Evolutionary conservation across 2,329 filamentous ascomycete species (phyloP), one percentile per base, ranked within the genome.

Genomic region (Pyrenophora graminea): DNA sequence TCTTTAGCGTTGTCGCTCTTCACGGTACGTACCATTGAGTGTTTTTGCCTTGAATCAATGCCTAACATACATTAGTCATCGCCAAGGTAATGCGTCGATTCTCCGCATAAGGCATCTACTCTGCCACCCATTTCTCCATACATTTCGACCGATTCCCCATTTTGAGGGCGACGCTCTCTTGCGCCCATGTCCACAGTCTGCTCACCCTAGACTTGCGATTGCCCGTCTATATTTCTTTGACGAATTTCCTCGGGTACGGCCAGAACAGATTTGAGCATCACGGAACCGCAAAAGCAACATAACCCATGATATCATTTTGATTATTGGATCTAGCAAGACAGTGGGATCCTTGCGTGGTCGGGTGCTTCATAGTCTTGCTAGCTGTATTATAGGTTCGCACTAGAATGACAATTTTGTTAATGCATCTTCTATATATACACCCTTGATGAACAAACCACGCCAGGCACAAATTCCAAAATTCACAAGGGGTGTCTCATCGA

Each of bases 1-100:
- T 99, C 77, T 97, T 99, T 81, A 94, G 89, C 71, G 94, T 99
- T 72, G 94, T 99, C 70, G 92, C 91, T 65, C 83, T 99, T 72
- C 94, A 99, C 80, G 91, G 94, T 97, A 86, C 67, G 90, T 32
- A 21, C 25, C 13, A 19, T n/a, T 21, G 43, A 6, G 31, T 19
- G 3, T 19, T 18, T 42, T 1, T 23, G 7, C 5, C 33, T 25
- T n/a, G 13, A 21, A 5, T 5, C 19, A 21, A 21, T 31, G 32
- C 39, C 63, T 65, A 47, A 67, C 66, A 50, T 41, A 23, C 37
- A 48, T 41, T 60, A 97, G 92, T 97, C 75, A 94, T 97, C 74
- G 92, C 92, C 76, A 97, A 97, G 83, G 80, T 97, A 72, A 95
- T 91, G 67, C 88, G 91, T 78, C 88, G 88, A 77, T 96, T 96